Base-by-base conservation (phyloP, 495 filamentous ascomycete genomes). In the Xylaria sp. region DNA sequence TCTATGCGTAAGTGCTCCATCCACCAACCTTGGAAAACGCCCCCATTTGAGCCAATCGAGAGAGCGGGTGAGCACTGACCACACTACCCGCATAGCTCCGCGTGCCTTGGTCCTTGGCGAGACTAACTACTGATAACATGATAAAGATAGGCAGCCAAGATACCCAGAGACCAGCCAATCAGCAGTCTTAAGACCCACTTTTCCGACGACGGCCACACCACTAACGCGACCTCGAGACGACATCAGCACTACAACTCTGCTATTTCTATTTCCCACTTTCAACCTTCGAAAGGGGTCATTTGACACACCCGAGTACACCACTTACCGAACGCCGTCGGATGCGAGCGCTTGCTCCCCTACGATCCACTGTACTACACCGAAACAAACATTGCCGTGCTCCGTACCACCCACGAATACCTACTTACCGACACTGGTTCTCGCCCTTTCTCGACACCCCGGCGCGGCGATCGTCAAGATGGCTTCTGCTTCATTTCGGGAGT, bases 401-500 rank as follows among this genome's bases (percentile, higher is more conserved):
- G 59, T 33, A 12, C 46, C 14, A 37, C 67, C 31, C 43, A 3
- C 35, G 35, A 43, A 43, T 69, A 44, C 40, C 55, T 31, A 19
- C 15, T 24, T 63, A 46, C 21, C 67, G 19, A 69, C 52, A 21
- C 29, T 35, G 33, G 41, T 29, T 37, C 26, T 59, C 5, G 19
- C 62, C 29, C 46, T 53, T 37, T 52, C 44, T 37, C 35, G 48
- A 64, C 46, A 21, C 3, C 37, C 37, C n/a, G n/a, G 41, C 73
- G 55, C 73, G 59, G 40, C 53, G 41, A 44, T 68, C 71, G 41
- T 71, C 71, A 83, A 68, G 74, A 99, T 99, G 96, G 93, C 96
- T 46, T 94, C 95, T 71, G 85, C 89, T 69, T 93, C 93, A 11
- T 98, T 99, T 82, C 88, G 94, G 71, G 92, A 97, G 79, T 95